phyloP scores from a whole-genome alignment of 1,139 yeast genomes.

The Taiozyma sp. region DNA sequence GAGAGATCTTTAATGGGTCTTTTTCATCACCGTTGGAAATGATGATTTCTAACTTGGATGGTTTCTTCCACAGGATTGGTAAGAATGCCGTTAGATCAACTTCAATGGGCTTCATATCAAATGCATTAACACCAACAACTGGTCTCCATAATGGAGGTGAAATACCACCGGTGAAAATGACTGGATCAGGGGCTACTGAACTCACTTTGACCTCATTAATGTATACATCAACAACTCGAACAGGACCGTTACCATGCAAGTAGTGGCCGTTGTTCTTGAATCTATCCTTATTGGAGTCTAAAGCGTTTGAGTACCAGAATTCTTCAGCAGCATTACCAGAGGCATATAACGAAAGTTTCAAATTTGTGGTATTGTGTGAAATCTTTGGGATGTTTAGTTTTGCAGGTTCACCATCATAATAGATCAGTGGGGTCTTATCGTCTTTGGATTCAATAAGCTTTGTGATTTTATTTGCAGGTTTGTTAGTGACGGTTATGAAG shows the following conservation, averaged over 20 bases:
- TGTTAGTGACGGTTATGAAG: slow-evolving; percentile 18
- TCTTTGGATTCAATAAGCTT: slow-evolving; percentile 14
- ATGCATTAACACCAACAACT: slow-evolving; percentile 66
- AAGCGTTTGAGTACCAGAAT: slow-evolving; percentile 70
- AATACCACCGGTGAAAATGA: slow-evolving; percentile 72
- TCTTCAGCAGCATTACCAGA: slow-evolving; percentile 80
- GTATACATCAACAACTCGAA: slow-evolving; percentile 48
- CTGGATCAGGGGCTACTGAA: slow-evolving; percentile 50
- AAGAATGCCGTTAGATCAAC: slow-evolving; percentile 63
- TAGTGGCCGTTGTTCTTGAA: slow-evolving; percentile 36
- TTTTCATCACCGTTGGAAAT: slow-evolving; percentile 55
- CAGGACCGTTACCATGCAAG: slow-evolving; percentile 58
- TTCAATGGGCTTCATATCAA: slow-evolving; percentile 61
- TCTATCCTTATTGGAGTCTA: slow-evolving; percentile 39
- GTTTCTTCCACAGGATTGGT: slow-evolving; percentile 53
- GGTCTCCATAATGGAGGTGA: slow-evolving; percentile 79
- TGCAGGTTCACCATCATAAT: slow-evolving; percentile 36
- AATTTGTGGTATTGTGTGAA: slow-evolving; percentile 18
- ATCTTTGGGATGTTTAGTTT: slow-evolving; percentile 34
- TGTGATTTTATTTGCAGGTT: slow-evolving; percentile 18
- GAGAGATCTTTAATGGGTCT: slow-evolving; percentile 36
- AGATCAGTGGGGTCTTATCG: slow-evolving; percentile 37
- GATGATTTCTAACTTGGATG: slow-evolving; percentile 35
- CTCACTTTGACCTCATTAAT: slow-evolving; percentile 44
- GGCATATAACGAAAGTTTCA: slow-evolving; percentile 49